Evolutionary conservation across 768 basidiomycete species (phyloP).

Genomic region (Mycena pura): DNA sequence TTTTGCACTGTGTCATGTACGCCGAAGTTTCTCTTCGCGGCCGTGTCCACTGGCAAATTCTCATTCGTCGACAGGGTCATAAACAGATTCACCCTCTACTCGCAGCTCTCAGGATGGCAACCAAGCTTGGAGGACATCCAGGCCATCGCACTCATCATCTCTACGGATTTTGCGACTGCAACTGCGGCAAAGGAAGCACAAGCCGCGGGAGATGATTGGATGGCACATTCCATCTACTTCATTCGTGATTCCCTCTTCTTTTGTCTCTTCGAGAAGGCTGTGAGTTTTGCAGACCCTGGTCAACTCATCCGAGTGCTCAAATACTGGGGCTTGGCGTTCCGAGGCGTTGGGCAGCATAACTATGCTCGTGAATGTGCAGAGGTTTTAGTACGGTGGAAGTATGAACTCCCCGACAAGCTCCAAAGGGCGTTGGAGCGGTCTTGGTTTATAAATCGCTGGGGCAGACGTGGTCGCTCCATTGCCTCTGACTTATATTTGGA

Average conservation of each 20-base stretch:
- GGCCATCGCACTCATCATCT: slow-evolving; percentile 3
- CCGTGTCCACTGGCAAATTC: not conserved
- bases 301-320: slow-evolving; percentile 35
- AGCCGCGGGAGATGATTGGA: slow-evolving; percentile 7
- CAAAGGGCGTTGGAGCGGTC: slow-evolving; percentile 26
- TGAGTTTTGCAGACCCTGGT: slow-evolving; percentile 39
- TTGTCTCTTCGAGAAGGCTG: slow-evolving; percentile 37
- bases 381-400: slow-evolving; percentile 29
- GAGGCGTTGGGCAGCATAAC: slow-evolving; percentile 40
- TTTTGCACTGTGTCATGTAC: slow-evolving; percentile 26
- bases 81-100: slow-evolving; percentile 14
- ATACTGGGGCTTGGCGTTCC: slow-evolving; percentile 34
- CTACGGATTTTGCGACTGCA: slow-evolving; percentile 7
- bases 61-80: slow-evolving; percentile 21
- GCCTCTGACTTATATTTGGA: slow-evolving; percentile 38
- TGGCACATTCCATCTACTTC: slow-evolving; percentile 36
- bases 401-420: slow-evolving; percentile 23
- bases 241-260: slow-evolving; percentile 37
- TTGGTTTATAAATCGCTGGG: slow-evolving; percentile 39
- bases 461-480: slow-evolving; percentile 33
- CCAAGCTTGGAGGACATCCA: slow-evolving; percentile 11
- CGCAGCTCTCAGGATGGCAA: slow-evolving; percentile 7
- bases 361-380: slow-evolving; percentile 39
- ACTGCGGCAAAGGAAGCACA: slow-evolving; percentile 13
- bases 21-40: not conserved